phyloP scores from a whole-genome alignment of 257 asterid genomes.

The Primulina tabacum region DNA sequence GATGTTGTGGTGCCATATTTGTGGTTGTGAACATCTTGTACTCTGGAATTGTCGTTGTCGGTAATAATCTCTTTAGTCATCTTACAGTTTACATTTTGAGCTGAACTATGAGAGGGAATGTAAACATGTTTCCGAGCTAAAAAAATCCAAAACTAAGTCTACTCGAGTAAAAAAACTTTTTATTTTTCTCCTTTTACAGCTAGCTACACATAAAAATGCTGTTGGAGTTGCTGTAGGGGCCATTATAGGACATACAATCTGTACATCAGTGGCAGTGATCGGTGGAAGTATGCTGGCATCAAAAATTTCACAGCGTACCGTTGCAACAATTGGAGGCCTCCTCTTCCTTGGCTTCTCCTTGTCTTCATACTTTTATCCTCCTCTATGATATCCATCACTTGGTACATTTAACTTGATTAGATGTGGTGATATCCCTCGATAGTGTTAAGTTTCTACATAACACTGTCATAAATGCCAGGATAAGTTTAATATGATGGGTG shows the following conservation, averaged over 20 bases:
- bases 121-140: neutral
- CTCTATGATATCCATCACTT: slow-evolving; percentile 40
- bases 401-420: slow-evolving; percentile 5
- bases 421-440: neutral
- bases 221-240: slow-evolving; percentile 91
- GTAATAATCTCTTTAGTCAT: neutral
- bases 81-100: neutral
- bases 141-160: neutral
- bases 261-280: slow-evolving; percentile 86
- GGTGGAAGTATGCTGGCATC: slow-evolving; percentile 99
- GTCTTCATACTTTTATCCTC: slow-evolving; percentile 87
- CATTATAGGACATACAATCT: slow-evolving; percentile 71
- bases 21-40: neutral
- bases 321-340: slow-evolving; percentile 84
- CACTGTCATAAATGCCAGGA: neutral
- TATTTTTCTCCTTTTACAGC: slow-evolving; percentile 37
- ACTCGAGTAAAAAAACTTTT: neutral
- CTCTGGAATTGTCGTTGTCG: neutral
- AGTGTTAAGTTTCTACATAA: neutral
- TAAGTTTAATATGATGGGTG: neutral
- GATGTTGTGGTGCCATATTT: neutral
- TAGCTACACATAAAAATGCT: slow-evolving; percentile 95
- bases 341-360: slow-evolving; percentile 87
- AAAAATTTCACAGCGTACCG: slow-evolving; percentile 91
- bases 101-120: neutral